Conservation (phyloP, 2,329 filamentous ascomycete species). For the Nothophaeocryptopus gaeumannii region DNA sequence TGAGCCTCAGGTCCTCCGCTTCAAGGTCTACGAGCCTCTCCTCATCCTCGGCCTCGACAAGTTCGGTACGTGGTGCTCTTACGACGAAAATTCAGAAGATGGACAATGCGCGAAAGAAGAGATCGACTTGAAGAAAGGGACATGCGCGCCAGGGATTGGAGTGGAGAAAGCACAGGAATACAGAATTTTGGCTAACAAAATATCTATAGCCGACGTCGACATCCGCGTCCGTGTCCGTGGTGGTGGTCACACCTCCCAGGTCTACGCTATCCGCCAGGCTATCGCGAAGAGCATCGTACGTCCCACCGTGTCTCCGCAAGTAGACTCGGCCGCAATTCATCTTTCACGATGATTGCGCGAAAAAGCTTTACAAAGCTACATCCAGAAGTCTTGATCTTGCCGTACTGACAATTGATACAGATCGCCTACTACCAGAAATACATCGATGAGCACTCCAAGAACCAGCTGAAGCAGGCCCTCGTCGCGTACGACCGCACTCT, state of each 20-base stretch:
- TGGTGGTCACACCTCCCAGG: constrained; percentile 95
- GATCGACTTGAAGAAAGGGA: not conserved
- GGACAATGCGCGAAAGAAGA: not conserved
- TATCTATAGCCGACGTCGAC: constrained; percentile 69
- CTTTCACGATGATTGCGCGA: constrained; percentile 12
- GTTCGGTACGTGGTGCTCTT: constrained; percentile 59
- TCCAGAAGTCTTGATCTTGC: constrained; percentile 13
- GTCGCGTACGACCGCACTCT: constrained; percentile 95
- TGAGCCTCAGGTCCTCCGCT: constrained; percentile 94
- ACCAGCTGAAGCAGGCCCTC: constrained; percentile 95
- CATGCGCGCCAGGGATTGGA: not conserved
- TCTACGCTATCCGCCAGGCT: constrained; percentile 98
- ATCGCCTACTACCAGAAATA: constrained; percentile 99
- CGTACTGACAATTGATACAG: constrained; percentile 24
- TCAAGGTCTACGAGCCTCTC: constrained; percentile 99
- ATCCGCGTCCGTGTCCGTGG: constrained; percentile 95
- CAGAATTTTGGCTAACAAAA: constrained; percentile 23
- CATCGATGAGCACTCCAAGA: constrained; percentile 99
- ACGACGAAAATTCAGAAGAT: not conserved
- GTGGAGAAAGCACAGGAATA: not conserved
- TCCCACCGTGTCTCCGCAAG: constrained; percentile 23
- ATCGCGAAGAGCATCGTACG: constrained; percentile 88
- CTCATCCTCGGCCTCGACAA: constrained; percentile 97
- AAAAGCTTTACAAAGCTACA: constrained; percentile 4
- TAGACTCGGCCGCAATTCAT: constrained; percentile 15